These are phyloP conservation scores for Arctium lappa DNA, from an alignment of 129 eudicot species.

Conservation along the genomic window DNA sequence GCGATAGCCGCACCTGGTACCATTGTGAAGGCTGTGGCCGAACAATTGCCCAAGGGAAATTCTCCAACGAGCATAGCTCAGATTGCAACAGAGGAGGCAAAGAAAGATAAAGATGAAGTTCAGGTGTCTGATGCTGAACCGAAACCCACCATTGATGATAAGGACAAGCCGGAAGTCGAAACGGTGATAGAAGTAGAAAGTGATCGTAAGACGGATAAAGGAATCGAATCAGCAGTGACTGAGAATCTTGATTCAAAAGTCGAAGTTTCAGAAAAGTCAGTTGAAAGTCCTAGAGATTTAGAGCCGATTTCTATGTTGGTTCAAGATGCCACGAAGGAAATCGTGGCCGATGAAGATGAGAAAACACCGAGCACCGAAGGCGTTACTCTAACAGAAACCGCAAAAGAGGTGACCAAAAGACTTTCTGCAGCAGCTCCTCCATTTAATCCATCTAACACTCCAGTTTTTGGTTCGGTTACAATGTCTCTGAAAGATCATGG, in stretches of 20 bases:
- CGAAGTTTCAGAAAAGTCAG: neutral
- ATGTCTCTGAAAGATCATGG: slow-evolving; percentile 60
- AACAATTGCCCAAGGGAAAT: slow-evolving; percentile 51
- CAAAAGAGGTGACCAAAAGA: slow-evolving; percentile 66
- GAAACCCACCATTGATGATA: slow-evolving; percentile 3
- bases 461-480: slow-evolving; percentile 62
- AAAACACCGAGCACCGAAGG: slow-evolving; percentile 12
- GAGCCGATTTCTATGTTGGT: neutral
- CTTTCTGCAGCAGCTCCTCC: slow-evolving; percentile 98
- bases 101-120: slow-evolving; percentile 27
- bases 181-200: too few species aligned
- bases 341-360: slow-evolving; percentile 25
- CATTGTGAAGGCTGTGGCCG: slow-evolving; percentile 79
- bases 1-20: slow-evolving; percentile 94
- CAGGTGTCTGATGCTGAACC: neutral
- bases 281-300: neutral
- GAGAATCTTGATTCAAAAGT: slow-evolving; percentile 15
- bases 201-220: neutral
- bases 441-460: slow-evolving; percentile 65
- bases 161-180: slow-evolving; percentile 8
- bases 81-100: slow-evolving; percentile 16
- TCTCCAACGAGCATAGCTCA: slow-evolving; percentile 26
- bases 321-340: slow-evolving; percentile 26
- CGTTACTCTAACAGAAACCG: slow-evolving; percentile 35
- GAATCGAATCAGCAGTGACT: neutral